Evolutionary conservation across 2,329 filamentous ascomycete genomes (phyloP), one percentile per base, ranked within the genome.

Genomic region (Aspergillus alliaceus): DNA sequence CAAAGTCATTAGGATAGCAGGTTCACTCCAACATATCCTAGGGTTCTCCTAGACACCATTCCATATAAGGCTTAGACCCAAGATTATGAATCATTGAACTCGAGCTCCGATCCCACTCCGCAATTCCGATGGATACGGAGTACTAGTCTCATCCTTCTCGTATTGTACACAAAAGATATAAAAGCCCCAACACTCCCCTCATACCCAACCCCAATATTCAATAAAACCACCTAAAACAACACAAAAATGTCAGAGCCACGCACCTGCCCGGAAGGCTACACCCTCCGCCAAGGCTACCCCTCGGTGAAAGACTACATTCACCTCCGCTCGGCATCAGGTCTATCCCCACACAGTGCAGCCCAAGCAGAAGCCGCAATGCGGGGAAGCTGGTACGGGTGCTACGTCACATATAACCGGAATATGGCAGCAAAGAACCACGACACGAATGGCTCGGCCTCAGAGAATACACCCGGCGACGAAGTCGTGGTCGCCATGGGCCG

Each of bases 401-500:
- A 76, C 63, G 64, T 79, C 51, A 68, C 68, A 2, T 70, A 71
- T 57, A 57, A 27, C 54, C 64, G 15, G 6, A 31, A 8, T 18
- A 2, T 29, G 5, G 27, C 14, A 2, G 14, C 32, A 4, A 24
- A 15, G 1, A 20, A 40, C 15, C 24, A 31, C 3, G 31, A 31
- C 2, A 4, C 3, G 2, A 11, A 3, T 11, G 5, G 2, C 12
- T 20, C 35, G 1, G 1, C 0, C n/a, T 11, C 49, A 5, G 34
- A 32, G 3, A 8, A 42, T 7, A 40, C 35, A 11, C n/a, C 24
- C 3, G 32, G 8, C 40, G 11, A 48, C 12, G 52, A 48, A 4
- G 11, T 22, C 0, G 31, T 32, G 1, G 72, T 83, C 6, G 80
- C 71, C 0, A 83, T 83, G 81, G 81, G 80, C 49, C 76, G 81